phyloP scores from a whole-genome alignment of 1,284 basidiomycete species.

The Tilletia indica region DNA sequence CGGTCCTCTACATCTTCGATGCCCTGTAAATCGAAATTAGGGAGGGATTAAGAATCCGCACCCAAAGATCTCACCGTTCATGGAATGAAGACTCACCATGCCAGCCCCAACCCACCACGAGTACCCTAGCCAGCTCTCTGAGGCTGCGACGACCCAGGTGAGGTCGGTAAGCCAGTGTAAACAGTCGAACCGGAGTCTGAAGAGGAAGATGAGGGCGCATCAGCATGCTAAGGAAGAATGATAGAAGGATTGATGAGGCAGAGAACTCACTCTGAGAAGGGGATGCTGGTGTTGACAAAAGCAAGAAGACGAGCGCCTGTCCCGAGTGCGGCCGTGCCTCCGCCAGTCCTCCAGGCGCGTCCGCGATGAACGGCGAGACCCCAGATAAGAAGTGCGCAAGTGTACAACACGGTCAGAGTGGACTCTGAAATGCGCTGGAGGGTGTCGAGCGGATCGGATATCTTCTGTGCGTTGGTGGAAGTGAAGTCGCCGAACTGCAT shows the following conservation, averaged over 20 bases:
- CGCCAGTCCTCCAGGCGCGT: slow-evolving; percentile 84
- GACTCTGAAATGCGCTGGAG: slow-evolving; percentile 95
- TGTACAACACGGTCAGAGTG: slow-evolving; percentile 89
- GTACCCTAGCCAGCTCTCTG: no score
- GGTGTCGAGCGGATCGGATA: slow-evolving; percentile 69
- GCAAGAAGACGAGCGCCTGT: slow-evolving; percentile 56
- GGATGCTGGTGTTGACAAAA: slow-evolving; percentile 48
- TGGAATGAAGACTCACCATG: no score
- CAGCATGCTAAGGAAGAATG: not conserved
- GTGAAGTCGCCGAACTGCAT: no score
- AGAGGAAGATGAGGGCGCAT: not conserved
- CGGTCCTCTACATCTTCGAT: no score
- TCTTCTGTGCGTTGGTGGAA: no score
- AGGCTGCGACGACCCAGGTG: no score
- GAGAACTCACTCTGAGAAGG: slow-evolving; percentile 40
- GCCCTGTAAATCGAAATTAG: no score
- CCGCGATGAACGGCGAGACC: slow-evolving; percentile 83
- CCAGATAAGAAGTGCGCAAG: slow-evolving; percentile 84
- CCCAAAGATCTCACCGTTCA: no score
- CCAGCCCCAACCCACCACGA: no score
- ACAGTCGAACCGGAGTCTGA: slow-evolving; percentile 38
- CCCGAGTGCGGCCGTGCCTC: slow-evolving; percentile 92
- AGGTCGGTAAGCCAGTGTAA: no score
- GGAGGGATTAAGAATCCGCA: no score
- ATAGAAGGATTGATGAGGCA: not conserved